Conservation (phyloP, 805 yeast species). For the Yarrowia keelungensis region DNA sequence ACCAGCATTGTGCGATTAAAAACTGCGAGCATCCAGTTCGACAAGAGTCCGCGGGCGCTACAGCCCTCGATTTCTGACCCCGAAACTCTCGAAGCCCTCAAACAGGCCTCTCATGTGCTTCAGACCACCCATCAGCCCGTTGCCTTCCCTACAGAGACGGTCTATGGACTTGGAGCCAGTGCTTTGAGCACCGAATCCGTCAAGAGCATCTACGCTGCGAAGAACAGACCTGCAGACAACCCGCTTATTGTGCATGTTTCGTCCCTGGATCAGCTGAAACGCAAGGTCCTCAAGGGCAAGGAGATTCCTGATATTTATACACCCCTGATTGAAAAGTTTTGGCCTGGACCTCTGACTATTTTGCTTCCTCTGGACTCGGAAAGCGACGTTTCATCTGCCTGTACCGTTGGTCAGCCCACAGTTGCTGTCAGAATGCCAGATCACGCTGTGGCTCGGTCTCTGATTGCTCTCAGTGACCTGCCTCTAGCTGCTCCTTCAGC, state of each 20-base stretch:
- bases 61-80: constrained; percentile 54
- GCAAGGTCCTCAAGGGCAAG: constrained; percentile 58
- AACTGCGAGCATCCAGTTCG: constrained; percentile 58
- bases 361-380: constrained; percentile 66
- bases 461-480: constrained; percentile 80
- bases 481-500: constrained; percentile 99
- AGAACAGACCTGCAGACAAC: constrained; percentile 93
- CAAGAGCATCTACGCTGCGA: constrained; percentile 78
- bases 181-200: constrained; percentile 79
- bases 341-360: constrained; percentile 98
- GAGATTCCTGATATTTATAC: constrained; percentile 71
- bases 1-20: constrained; percentile 60
- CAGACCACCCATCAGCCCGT: constrained; percentile 64
- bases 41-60: constrained; percentile 43
- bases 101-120: constrained; percentile 65
- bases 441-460: constrained; percentile 87
- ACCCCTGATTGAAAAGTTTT: constrained; percentile 68
- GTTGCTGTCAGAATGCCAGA: constrained; percentile 91
- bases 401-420: constrained; percentile 87
- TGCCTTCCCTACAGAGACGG: constrained; percentile 97
- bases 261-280: constrained; percentile 71
- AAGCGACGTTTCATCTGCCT: constrained; percentile 63
- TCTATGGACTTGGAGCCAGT: constrained; percentile 93
- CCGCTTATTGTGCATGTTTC: constrained; percentile 92
- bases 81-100: constrained; percentile 59